Conservation (phyloP, 768 basidiomycete species). For the Leccinum olivaceopallidum region DNA sequence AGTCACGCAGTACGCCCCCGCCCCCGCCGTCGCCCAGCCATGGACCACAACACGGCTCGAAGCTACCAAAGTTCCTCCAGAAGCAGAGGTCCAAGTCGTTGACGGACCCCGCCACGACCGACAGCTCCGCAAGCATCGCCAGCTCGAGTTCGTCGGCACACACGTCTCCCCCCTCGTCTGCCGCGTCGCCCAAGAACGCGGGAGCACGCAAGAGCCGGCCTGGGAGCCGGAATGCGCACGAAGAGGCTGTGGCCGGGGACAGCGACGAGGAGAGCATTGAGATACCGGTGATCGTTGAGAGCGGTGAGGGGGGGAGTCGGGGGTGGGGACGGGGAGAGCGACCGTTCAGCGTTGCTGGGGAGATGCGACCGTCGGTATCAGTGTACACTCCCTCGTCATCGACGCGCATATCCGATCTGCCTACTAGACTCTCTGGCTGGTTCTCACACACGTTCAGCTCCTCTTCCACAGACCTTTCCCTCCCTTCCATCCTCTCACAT, state of each 20-base stretch:
- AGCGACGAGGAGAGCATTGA: conserved; percentile 42
- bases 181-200: conserved; percentile 25
- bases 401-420: conserved; percentile 63
- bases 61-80: conserved; percentile 68
- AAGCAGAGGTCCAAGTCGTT: conserved; percentile 58
- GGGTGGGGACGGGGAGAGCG: conserved; percentile 57
- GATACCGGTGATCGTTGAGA: conserved; percentile 68
- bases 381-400: conserved; percentile 48
- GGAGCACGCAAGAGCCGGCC: conserved; percentile 38
- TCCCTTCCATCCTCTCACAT: conserved; percentile 58
- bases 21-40: conserved; percentile 43
- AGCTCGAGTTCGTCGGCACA: conserved; percentile 43
- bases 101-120: conserved; percentile 37
- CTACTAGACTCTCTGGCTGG: conserved; percentile 78
- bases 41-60: conserved; percentile 43
- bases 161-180: conserved; percentile 33
- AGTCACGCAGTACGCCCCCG: conserved; percentile 43
- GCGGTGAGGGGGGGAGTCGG: conserved; percentile 46
- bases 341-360: conserved; percentile 46
- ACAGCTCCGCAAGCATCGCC: conserved; percentile 37
- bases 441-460: conserved; percentile 75
- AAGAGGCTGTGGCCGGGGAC: conserved; percentile 29
- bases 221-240: conserved; percentile 25
- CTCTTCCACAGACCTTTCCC: conserved; percentile 70
- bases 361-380: conserved; percentile 45